phyloP scores from a whole-genome alignment of 192 early-diverging fungal species.

The Coemansia asiatica region DNA sequence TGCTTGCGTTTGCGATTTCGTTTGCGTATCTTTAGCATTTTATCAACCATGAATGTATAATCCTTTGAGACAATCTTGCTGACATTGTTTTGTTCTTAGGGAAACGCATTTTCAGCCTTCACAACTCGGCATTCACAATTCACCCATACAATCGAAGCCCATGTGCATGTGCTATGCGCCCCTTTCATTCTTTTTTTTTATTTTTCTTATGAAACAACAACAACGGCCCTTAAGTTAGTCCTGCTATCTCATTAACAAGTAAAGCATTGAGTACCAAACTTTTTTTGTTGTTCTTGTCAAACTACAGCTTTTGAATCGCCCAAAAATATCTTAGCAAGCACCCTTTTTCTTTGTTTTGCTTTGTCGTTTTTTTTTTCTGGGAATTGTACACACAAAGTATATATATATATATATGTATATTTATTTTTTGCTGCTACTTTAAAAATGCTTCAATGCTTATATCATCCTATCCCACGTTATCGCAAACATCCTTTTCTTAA shows the following conservation, averaged over 20 bases:
- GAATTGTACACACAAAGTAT: neutral
- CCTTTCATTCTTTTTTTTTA: neutral
- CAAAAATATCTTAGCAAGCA: neutral
- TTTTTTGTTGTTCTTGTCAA: neutral
- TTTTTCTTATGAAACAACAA: neutral
- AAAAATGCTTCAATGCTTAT: neutral
- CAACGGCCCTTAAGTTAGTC: neutral
- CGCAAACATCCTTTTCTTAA: neutral
- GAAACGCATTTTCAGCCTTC: neutral
- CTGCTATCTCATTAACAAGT: neutral
- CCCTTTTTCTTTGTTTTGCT: neutral
- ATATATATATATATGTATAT: neutral
- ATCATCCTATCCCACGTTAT: neutral
- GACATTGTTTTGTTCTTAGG: neutral
- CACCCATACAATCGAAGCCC: neutral
- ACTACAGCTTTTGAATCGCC: neutral
- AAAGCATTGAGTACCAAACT: neutral
- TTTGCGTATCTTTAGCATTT: neutral
- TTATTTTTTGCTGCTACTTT: neutral
- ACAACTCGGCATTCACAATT: constrained; percentile 7
- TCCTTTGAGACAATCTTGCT: neutral
- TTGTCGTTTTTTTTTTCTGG: neutral
- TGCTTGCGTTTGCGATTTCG: neutral
- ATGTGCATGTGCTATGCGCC: constrained; percentile 1
- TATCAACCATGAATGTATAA: neutral